Percentiles rank a stretch among this genome's conserved stretches.
Evolutionary conservation across 2,329 filamentous ascomycete genomes (phyloP).

Genomic region (Drechslera avenae): DNA sequence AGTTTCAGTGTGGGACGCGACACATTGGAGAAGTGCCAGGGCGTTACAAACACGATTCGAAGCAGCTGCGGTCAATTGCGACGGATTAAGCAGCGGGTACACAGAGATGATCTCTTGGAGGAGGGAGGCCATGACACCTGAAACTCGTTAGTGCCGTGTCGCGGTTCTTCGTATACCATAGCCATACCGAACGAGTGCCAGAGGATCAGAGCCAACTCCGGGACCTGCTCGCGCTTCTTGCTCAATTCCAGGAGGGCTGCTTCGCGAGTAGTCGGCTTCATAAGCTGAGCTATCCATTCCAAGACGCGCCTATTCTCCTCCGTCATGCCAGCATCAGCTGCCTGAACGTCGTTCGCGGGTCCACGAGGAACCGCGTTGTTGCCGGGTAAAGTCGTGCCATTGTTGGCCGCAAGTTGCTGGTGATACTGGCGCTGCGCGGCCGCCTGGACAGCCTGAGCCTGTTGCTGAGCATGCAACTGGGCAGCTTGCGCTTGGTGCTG

Average conservation of each 20-base stretch:
- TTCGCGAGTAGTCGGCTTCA: constrained; percentile 86
- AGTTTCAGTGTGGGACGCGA: constrained; percentile 96
- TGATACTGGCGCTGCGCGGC: constrained; percentile 64
- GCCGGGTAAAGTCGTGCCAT: constrained; percentile 56
- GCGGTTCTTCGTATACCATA: too few relatives aligned
- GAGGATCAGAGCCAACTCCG: constrained; percentile 90
- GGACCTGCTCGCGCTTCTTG: constrained; percentile 98
- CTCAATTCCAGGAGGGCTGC: constrained; percentile 91
- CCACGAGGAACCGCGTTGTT: constrained; percentile 45
- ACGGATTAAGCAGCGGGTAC: constrained; percentile 94
- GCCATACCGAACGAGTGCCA: constrained; percentile 94
- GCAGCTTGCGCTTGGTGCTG: constrained; percentile 49
- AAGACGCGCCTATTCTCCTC: constrained; percentile 95
- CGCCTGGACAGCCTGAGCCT: constrained; percentile 56
- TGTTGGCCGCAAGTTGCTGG: constrained; percentile 72
- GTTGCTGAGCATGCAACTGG: constrained; percentile 53
- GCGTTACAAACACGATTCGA: constrained; percentile 98
- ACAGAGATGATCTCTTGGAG: constrained; percentile 99
- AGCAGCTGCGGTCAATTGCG: constrained; percentile 94
- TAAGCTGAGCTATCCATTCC: constrained; percentile 86
- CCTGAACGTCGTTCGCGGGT: constrained; percentile 47
- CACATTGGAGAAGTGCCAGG: constrained; percentile 91
- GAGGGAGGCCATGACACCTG: constrained; percentile 96
- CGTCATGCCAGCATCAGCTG: constrained; percentile 61
- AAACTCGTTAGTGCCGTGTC: constrained; percentile 21